Percentiles rank a stretch among this genome's conserved stretches.
phyloP scores from a whole-genome alignment of 1,139 yeast genomes.

The Yarrowia galli region DNA sequence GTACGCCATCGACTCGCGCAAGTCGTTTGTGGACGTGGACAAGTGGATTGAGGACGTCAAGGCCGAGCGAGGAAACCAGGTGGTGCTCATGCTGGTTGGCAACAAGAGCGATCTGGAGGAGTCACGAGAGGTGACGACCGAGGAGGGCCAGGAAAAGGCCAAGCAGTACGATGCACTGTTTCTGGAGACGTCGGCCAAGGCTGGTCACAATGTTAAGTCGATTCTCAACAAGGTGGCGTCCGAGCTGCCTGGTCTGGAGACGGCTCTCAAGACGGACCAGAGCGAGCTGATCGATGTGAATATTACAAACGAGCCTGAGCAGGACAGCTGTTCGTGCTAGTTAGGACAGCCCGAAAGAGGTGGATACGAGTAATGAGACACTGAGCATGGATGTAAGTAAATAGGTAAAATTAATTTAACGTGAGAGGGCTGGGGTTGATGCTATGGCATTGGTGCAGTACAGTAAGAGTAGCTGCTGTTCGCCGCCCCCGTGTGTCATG shows the following conservation, averaged over 20 bases:
- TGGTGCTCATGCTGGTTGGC: conserved; percentile 76
- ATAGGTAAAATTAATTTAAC: conserved; percentile 24
- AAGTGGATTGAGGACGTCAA: conserved; percentile 88
- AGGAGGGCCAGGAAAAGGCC: conserved; percentile 80
- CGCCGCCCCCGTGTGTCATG: no score
- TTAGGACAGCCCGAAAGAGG: no score
- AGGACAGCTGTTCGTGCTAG: conserved; percentile 36
- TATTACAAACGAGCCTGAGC: conserved; percentile 40
- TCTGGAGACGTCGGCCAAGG: conserved; percentile 94
- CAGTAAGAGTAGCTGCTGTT: no score
- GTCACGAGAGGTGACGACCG: conserved; percentile 79
- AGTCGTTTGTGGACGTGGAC: conserved; percentile 75
- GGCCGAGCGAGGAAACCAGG: conserved; percentile 75
- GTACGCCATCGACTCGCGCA: conserved; percentile 80
- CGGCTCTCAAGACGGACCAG: conserved; percentile 45
- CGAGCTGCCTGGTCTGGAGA: conserved; percentile 84
- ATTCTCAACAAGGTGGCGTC: conserved; percentile 91
- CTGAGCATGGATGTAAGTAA: conserved; percentile 32
- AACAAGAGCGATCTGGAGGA: conserved; percentile 76
- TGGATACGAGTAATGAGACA: conserved; percentile 3
- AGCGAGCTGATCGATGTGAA: conserved; percentile 48
- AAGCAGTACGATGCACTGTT: conserved; percentile 79
- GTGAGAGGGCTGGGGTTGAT: no score
- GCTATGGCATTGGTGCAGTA: no score
- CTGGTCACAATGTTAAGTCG: conserved; percentile 90